Evolutionary conservation across 2,329 filamentous ascomycete genomes (phyloP), one percentile per base, ranked within the genome.

Genomic region (Exserohilum turcica): DNA sequence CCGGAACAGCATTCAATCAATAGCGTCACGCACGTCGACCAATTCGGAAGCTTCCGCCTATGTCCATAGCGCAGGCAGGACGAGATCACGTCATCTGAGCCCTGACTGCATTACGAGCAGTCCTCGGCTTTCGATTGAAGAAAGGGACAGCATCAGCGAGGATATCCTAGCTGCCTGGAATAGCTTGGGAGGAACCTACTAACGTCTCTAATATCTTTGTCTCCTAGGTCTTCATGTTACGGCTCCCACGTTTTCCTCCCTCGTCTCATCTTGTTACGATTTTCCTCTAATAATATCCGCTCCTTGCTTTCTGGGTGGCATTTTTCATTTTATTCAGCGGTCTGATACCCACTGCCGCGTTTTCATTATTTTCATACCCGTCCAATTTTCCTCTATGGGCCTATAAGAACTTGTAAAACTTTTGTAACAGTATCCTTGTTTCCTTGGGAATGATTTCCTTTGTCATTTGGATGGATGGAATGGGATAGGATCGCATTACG

Each of bases 101-200:
- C 60, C 65, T 1, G 63, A 62, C 9, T 64, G 60, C 39, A 71
- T 62, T 9, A 55, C 54, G 10, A 73, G 67, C 29, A 64, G 52
- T 3, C 51, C 59, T 15, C 52, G 53, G 37, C 16, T 35, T 16
- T 33, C 18, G 42, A 67, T 52, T 36, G 48, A 44, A 2, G 55
- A 60, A 15, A 52, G 71, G 13, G 72, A 70, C 40, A 78, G 76
- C 52, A 76, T 78, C 4, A 76, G 75, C 36, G 77, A 79, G 28
- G 78, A 80, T 56, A 75, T 80, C 6, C 62, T 79, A 24, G 76
- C 76, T 48, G 78, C 78, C 13, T 80, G 78, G 78, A 75, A 75
- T 9, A 78, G 74, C 50, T 55, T 80, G 19, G 78, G 78, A 6
- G 78, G 78, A 12, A 67, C 69, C 43, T 67, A 67, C 46, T 67